Conservation (phyloP, 441 rosid genomes). For the Viola pubescens region DNA sequence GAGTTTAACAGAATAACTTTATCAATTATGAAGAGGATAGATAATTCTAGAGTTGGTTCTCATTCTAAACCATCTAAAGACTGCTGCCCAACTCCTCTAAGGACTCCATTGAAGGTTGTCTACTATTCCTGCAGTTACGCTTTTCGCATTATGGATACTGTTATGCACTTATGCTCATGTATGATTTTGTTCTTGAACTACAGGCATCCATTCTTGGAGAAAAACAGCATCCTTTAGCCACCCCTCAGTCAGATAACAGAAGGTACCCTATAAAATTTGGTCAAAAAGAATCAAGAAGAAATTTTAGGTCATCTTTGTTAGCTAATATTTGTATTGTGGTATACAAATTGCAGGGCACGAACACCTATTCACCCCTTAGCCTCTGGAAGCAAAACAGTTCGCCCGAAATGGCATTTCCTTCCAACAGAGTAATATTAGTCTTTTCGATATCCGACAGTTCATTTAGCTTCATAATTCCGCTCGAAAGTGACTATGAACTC, state of each 20-base stretch:
- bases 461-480: too few species aligned
- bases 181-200: slow-evolving; percentile 9
- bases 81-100: slow-evolving; percentile 50
- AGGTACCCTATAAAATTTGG: slow-evolving; percentile 33
- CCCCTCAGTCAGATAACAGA: slow-evolving; percentile 50
- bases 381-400: slow-evolving; percentile 40
- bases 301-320: not conserved
- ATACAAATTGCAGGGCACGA: slow-evolving; percentile 34
- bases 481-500: not conserved
- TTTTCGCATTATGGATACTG: not conserved
- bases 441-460: not conserved
- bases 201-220: slow-evolving; percentile 35
- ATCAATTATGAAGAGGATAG: slow-evolving; percentile 43
- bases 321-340: not conserved
- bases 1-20: slow-evolving; percentile 39
- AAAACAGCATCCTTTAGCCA: slow-evolving; percentile 31
- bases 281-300: not conserved
- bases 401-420: slow-evolving; percentile 61
- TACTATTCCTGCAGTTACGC: slow-evolving; percentile 3
- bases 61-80: slow-evolving; percentile 42
- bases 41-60: slow-evolving; percentile 36
- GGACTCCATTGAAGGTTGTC: slow-evolving; percentile 50
- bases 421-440: slow-evolving; percentile 56
- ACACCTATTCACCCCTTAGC: slow-evolving; percentile 41
- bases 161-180: slow-evolving; percentile 5